phyloP scores from a whole-genome alignment of 2,329 filamentous ascomycete species.

The Didymosphaeria variabile region DNA sequence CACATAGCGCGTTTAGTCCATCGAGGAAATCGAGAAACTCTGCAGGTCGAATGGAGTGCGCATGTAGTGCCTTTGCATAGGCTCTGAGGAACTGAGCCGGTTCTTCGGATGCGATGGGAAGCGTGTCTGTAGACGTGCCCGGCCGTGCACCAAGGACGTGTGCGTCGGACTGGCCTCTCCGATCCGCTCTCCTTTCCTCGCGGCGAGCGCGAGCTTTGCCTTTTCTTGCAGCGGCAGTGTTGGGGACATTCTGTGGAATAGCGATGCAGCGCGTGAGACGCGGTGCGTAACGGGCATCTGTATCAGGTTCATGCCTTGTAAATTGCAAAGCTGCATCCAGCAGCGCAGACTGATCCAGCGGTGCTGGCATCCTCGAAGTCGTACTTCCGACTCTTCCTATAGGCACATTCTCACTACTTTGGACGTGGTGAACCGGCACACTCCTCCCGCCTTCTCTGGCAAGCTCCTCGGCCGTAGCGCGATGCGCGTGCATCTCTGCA shows the following conservation, averaged over 20 bases:
- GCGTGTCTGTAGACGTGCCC: constrained; percentile 19
- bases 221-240: not conserved
- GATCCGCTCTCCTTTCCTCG: constrained; percentile 11
- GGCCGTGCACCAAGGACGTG: constrained; percentile 23
- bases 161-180: constrained; percentile 6
- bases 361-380: constrained; percentile 4
- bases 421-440: constrained; percentile 21
- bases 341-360: constrained; percentile 23
- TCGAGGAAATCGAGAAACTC: constrained; percentile 47
- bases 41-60: constrained; percentile 38
- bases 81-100: constrained; percentile 37
- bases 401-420: constrained; percentile 28
- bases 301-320: constrained; percentile 33
- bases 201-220: constrained; percentile 7
- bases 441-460: constrained; percentile 25
- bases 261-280: constrained; percentile 35
- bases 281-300: constrained; percentile 35
- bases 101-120: constrained; percentile 16
- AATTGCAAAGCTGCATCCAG: constrained; percentile 38
- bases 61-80: constrained; percentile 41
- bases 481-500: constrained; percentile 38
- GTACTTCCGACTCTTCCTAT: constrained; percentile 33
- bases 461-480: constrained; percentile 29
- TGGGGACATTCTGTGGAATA: constrained; percentile 31
- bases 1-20: constrained; percentile 42